phyloP scores from a whole-genome alignment of 805 yeast species.

The Yamadazyma scolyti region DNA sequence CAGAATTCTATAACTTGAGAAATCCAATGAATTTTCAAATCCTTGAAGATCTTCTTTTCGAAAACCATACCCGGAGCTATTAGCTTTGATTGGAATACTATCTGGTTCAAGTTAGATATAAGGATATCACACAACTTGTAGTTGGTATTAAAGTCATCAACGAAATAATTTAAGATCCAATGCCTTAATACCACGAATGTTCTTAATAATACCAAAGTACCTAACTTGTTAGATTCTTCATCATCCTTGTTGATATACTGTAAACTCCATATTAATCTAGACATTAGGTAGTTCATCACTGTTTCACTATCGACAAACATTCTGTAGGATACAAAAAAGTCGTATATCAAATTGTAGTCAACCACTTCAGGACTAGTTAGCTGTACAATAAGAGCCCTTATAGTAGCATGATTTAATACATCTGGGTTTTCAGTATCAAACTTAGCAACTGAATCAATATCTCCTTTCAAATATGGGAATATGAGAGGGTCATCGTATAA shows the following conservation, averaged over 20 bases:
- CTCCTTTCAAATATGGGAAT: conserved; percentile 28
- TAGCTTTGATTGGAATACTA: conserved; percentile 28
- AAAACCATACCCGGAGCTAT: conserved; percentile 22
- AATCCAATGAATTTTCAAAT: conserved; percentile 41
- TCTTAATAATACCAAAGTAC: conserved; percentile 67
- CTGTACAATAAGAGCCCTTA: conserved; percentile 52
- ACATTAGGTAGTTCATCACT: conserved; percentile 56
- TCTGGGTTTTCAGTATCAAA: conserved; percentile 33
- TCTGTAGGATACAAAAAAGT: conserved; percentile 82
- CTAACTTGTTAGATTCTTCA: conserved; percentile 34
- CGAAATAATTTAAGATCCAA: conserved; percentile 85
- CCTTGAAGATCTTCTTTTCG: conserved; percentile 33
- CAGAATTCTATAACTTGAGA: conserved; percentile 30
- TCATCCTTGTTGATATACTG: conserved; percentile 33
- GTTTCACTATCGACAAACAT: conserved; percentile 58
- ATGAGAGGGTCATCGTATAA: conserved; percentile 32
- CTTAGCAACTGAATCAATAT: conserved; percentile 20
- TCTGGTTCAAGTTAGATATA: conserved; percentile 44
- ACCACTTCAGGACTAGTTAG: conserved; percentile 70
- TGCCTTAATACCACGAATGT: conserved; percentile 85
- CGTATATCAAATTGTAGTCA: conserved; percentile 75
- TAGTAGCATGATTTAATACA: conserved; percentile 32
- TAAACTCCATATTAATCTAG: conserved; percentile 73
- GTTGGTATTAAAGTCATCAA: conserved; percentile 61
- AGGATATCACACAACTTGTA: conserved; percentile 37